phyloP scores from a whole-genome alignment of 2,329 filamentous ascomycete genomes.

The Onygenales sp. region DNA sequence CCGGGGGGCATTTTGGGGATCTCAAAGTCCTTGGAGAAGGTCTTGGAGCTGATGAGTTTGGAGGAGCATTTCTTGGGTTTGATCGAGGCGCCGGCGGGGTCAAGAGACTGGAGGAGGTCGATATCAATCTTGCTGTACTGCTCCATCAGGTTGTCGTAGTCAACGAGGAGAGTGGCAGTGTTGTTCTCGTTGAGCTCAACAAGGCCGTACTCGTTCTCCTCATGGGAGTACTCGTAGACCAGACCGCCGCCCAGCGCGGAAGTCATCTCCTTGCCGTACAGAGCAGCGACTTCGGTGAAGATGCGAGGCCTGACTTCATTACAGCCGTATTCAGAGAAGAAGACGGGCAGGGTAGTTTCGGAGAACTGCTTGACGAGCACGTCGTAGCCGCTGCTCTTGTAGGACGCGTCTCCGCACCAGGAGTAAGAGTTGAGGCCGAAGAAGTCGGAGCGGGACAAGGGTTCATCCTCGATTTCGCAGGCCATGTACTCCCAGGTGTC shows the following conservation, averaged over 20 bases:
- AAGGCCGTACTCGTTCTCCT: constrained; percentile 44
- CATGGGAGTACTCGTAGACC: constrained; percentile 42
- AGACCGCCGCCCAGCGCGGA: constrained; percentile 48
- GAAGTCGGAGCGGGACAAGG: constrained; percentile 51
- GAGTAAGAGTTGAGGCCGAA: constrained; percentile 60
- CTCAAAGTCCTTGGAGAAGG: constrained; percentile 71
- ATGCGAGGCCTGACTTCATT: constrained; percentile 48
- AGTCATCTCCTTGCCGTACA: constrained; percentile 54
- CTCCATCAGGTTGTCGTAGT: constrained; percentile 64
- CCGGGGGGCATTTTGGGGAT: constrained; percentile 60
- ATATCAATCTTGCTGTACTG: constrained; percentile 72
- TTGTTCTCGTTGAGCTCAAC: constrained; percentile 52
- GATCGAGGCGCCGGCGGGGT: constrained; percentile 46
- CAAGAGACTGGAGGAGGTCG: constrained; percentile 53
- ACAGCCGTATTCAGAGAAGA: constrained; percentile 61
- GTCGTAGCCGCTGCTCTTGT: constrained; percentile 46
- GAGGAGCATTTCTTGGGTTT: constrained; percentile 55
- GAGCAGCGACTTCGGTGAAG: constrained; percentile 52
- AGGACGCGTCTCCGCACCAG: constrained; percentile 55
- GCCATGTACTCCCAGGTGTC: constrained; percentile 54
- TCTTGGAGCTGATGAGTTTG: constrained; percentile 54
- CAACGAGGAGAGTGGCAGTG: constrained; percentile 49
- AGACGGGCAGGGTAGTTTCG: constrained; percentile 50
- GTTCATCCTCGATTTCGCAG: constrained; percentile 42
- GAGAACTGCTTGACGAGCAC: constrained; percentile 49